phyloP scores from a whole-genome alignment of 164 flowering plant genomes.

The Liquidambar formosana region DNA sequence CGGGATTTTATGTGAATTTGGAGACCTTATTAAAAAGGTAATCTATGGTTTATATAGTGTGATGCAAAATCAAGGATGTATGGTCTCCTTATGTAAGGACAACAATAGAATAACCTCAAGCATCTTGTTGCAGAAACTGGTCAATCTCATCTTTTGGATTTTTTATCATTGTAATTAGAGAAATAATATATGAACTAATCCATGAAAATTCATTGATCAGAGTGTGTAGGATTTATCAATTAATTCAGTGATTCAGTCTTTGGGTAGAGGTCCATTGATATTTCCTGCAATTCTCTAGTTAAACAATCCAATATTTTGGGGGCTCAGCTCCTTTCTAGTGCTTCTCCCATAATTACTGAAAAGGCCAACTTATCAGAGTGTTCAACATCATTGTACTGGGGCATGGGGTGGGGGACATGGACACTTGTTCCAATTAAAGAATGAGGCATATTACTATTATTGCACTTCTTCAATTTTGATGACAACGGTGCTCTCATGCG shows the following conservation, averaged over 20 bases:
- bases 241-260: background rate
- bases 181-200: background rate
- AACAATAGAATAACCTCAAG: background rate
- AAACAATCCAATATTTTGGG: background rate
- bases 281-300: background rate
- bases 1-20: conserved; percentile 39
- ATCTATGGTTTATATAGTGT: background rate
- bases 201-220: background rate
- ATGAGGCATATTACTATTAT: too few species aligned
- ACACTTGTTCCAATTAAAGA: too few species aligned
- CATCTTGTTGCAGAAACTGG: too few species aligned
- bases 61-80: too few species aligned
- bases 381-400: too few species aligned
- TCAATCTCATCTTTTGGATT: background rate
- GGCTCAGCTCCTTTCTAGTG: background rate
- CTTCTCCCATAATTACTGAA: too few species aligned
- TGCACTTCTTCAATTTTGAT: too few species aligned
- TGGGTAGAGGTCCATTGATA: background rate
- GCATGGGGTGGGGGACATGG: too few species aligned
- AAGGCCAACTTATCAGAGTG: too few species aligned
- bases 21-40: conserved; percentile 54
- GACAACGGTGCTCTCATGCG: too few species aligned
- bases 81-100: background rate
- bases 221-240: background rate
- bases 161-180: background rate